A percentile compares a stretch with the other conserved stretches of the same genome.
Conservation (phyloP, 129 eudicot species). For the Smallanthus sonchifolius region DNA sequence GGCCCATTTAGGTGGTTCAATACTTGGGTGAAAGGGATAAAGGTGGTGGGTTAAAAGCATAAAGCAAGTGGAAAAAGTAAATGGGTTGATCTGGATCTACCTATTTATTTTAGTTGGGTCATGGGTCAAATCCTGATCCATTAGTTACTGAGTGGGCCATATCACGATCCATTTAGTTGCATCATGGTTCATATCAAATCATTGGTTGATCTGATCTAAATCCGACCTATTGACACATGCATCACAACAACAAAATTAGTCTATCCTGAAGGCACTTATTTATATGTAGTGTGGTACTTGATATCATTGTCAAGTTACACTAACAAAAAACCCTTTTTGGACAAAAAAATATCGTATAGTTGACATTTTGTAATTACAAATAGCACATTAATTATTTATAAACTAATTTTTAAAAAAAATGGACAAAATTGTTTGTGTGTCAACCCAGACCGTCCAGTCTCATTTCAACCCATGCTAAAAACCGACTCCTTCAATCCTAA, state of each 20-base stretch:
- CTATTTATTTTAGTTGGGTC: background rate
- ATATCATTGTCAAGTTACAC: background rate
- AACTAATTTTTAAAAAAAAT: background rate
- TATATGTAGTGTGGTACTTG: background rate
- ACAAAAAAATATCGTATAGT: too few relatives aligned
- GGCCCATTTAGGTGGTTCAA: background rate
- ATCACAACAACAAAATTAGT: background rate
- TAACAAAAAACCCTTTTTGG: background rate
- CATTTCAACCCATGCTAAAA: background rate
- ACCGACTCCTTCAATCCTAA: background rate
- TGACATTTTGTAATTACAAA: background rate
- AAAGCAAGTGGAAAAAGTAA: background rate
- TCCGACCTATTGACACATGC: background rate
- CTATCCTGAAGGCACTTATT: background rate
- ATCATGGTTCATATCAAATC: background rate
- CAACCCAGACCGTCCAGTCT: background rate
- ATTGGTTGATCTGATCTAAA: background rate
- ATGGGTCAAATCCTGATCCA: background rate
- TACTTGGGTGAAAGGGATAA: background rate
- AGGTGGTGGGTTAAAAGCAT: background rate
- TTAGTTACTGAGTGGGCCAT: background rate
- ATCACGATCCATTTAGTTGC: background rate
- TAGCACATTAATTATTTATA: background rate
- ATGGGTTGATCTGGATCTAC: background rate
- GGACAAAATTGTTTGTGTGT: background rate